Percentiles rank a stretch among this genome's conserved stretches.
phyloP scores from a whole-genome alignment of 2,329 filamentous ascomycete genomes.

The Decorospora gaudefroyi region DNA sequence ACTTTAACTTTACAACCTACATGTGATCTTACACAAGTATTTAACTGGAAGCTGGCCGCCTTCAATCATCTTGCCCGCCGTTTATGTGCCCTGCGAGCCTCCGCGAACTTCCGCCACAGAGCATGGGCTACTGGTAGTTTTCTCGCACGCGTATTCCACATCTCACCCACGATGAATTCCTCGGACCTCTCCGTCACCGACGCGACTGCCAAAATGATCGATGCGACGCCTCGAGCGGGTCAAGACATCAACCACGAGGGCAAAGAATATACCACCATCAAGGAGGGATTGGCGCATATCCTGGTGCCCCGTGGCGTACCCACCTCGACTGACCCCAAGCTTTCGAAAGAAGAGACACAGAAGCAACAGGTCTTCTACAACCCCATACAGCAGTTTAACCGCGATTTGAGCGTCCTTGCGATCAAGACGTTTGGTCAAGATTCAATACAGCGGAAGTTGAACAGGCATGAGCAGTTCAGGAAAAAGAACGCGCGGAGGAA shows the following conservation, averaged over 20 bases:
- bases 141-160: conserved; percentile 25
- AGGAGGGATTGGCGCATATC: conserved; percentile 70
- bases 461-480: conserved; percentile 50
- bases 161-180: conserved; percentile 25
- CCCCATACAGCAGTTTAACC: conserved; percentile 98
- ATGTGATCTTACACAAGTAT: not conserved
- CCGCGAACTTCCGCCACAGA: conserved; percentile 17
- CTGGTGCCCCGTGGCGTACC: conserved; percentile 61
- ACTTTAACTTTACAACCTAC: not conserved
- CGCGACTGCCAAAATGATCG: conserved; percentile 26
- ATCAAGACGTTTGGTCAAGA: conserved; percentile 88
- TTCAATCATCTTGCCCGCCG: conserved; percentile 13
- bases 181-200: conserved; percentile 19
- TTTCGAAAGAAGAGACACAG: conserved; percentile 57
- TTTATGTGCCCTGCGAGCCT: conserved; percentile 30
- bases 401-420: conserved; percentile 88
- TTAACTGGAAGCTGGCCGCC: conserved; percentile 28
- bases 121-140: conserved; percentile 37
- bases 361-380: conserved; percentile 93
- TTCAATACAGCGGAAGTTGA: conserved; percentile 55
- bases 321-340: conserved; percentile 54
- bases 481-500: conserved; percentile 35
- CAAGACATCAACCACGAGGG: conserved; percentile 52
- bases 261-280: conserved; percentile 63
- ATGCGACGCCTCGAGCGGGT: conserved; percentile 34